Base-by-base conservation (phyloP, 129 eudicot species). In the Tagetes erecta region DNA sequence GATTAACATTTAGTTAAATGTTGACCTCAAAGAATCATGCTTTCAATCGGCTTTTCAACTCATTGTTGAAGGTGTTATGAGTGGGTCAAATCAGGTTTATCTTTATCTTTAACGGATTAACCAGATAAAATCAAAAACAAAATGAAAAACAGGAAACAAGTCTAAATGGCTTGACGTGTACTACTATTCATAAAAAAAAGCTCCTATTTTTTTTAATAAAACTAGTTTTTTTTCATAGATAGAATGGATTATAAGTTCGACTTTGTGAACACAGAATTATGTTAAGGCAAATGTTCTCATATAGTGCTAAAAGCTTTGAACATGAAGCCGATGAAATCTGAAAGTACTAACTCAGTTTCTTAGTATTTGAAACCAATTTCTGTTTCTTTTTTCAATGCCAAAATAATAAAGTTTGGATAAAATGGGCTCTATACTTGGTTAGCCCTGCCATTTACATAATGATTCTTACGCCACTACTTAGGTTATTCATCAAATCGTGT, bases 1-100 rank as follows among this genome's bases (percentile, higher is more conserved):
- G 30, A 4, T 3, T 11, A 9, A 60, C 67, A 4, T 60, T 11
- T 1, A 62, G 67, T 40, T 13, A 39, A 6, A 64, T 11, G 64
- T 38, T 46, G 72, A 74, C 30, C 78, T 1, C 64, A 63, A 34
- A 73, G 30, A 2, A 73, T n/a, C 36, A 59, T 46, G 44, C 70
- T 45, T 73, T 60, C 36, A 7, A 9, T 36, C 45, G 1, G 10
- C 0, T 30, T 62, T 36, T 62, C 20, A 62, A 36, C 45, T 62
- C 37, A 9, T 30, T 31, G 64, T 36, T 36, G 44, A 60, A 35
- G 67, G 67, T 60, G 3, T 13, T 62, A 36, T 5, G 38, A 57
- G 33, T 8, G 44, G 30, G 45, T 12, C 3, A 36, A 4, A 62
- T 62, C 67, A 62, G 9, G 30, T 62, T 62, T 62, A 60, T 60